Base-by-base conservation (phyloP, 2,329 filamentous ascomycete species). In the Aspergillus caelatus region DNA sequence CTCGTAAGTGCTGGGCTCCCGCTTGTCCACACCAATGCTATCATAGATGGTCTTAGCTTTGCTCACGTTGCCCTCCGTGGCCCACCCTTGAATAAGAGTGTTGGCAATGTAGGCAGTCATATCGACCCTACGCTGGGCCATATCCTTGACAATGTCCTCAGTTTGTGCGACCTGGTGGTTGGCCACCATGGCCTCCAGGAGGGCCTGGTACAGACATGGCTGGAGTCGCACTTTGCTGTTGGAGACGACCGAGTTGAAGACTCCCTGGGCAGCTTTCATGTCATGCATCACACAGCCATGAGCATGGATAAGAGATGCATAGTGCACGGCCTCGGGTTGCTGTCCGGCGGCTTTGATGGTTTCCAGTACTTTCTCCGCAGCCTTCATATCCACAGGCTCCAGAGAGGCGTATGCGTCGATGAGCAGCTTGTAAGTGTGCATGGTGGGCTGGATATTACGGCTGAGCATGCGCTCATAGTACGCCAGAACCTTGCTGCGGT, bases 71-170 rank as follows among this genome's bases (percentile, higher is more conserved):
- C 91, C 90, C 76, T 91, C 91, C 16, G 90, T 86, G 26, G 94
- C 92, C 94, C 95, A 99, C 67, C 95, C 95, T 75, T 98, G 94
- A 73, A 99, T 98, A 53, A 99, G 85, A 7, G 94, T 97, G 82
- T 99, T 99, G 74, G 95, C 95, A 75, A 99, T 98, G 81, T 99
- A 99, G 0, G 95, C 91, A 2, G 95, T 98, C 83, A 98, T 88
- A 71, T 93, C 90, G 12, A 99, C 89, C 43, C 88, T 82, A 63
- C 87, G 88, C 57, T 81, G 78, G 60, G 83, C 84, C 95, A 99
- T 98, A 70, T 92, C 85, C 26, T 81, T 80, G 21, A 98, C 86
- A 9, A 97, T 79, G 0, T 88, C 78, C 72, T 94, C 89, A 0
- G 93, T 94, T 65, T 91, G 89, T 32, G 84, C 82, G 50, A 97